These are phyloP conservation scores for Chalciporus piperatus DNA, from an alignment of 768 basidiomycete species.

Conservation along the genomic window DNA sequence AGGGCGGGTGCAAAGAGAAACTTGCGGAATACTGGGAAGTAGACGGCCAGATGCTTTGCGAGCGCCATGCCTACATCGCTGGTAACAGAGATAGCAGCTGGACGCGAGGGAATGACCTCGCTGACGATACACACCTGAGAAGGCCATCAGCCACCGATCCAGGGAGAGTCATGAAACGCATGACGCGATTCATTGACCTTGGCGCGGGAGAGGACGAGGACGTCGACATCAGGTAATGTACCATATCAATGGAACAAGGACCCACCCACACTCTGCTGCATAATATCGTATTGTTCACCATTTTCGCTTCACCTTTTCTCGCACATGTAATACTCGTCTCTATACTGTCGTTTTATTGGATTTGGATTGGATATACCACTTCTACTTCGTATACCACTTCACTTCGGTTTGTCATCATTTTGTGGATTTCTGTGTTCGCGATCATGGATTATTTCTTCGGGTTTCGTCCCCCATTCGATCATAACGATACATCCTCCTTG, in stretches of 20 bases:
- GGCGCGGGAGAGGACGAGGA: conserved; percentile 30
- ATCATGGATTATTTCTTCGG: conserved; percentile 1
- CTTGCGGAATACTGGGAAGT: conserved; percentile 89
- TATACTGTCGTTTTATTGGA: conserved; percentile 14
- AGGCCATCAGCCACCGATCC: conserved; percentile 27
- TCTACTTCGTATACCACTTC: conserved; percentile 18
- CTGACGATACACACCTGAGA: conserved; percentile 6
- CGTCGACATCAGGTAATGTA: conserved; percentile 32
- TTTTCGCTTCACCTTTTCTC: conserved; percentile 12
- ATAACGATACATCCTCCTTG: conserved; percentile 17
- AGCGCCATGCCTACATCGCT: conserved; percentile 58
- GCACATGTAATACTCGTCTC: conserved; percentile 18
- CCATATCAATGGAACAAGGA: conserved; percentile 16
- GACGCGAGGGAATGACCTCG: conserved; percentile 16
- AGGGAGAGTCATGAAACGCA: conserved; percentile 66
- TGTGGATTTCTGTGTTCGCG: conserved; percentile 1
- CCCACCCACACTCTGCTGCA: conserved; percentile 9
- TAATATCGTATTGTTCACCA: conserved; percentile 18
- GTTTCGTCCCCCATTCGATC: conserved; percentile 4
- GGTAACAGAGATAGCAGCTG: conserved; percentile 23
- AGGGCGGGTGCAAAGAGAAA: conserved; percentile 49
- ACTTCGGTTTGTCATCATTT: conserved; percentile 17
- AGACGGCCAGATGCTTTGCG: conserved; percentile 82
- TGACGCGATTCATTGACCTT: conserved; percentile 80
- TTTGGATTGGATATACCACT: conserved; percentile 22